Conservation (phyloP, 1,284 basidiomycete species). For the Ceratobasidium sp. region DNA sequence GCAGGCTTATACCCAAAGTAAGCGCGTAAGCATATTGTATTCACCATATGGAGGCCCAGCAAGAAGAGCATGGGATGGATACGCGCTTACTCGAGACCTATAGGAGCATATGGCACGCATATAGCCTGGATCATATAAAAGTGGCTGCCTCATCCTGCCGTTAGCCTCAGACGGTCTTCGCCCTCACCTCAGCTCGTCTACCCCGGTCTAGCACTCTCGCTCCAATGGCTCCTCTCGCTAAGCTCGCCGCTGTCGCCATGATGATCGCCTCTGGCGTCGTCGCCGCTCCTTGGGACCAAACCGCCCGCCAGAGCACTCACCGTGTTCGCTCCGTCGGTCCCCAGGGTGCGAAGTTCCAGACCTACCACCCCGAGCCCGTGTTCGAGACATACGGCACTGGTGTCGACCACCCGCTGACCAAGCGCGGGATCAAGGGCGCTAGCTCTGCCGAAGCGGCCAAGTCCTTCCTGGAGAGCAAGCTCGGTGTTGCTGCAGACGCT, state of each 20-base stretch:
- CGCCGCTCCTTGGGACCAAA: slow-evolving; percentile 1
- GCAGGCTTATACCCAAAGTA: background rate
- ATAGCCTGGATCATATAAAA: background rate
- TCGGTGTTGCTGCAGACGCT: slow-evolving; percentile 55
- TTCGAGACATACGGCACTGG: slow-evolving; percentile 32
- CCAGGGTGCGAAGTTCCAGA: slow-evolving; percentile 31
- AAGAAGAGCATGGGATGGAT: background rate
- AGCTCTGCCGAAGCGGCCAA: slow-evolving; percentile 56
- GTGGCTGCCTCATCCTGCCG: no score
- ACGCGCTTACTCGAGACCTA: background rate
- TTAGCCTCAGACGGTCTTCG: slow-evolving; percentile 2
- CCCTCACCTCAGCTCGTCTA: slow-evolving; percentile 22
- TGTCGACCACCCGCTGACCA: slow-evolving; percentile 47
- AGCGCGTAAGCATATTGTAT: background rate
- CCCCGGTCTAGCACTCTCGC: background rate
- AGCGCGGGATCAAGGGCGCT: slow-evolving; percentile 53
- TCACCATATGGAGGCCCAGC: background rate
- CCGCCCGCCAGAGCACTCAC: slow-evolving; percentile 41
- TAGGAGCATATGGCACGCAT: background rate
- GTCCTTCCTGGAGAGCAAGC: slow-evolving; percentile 57
- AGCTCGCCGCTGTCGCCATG: slow-evolving; percentile 44
- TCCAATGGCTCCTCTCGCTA: slow-evolving; percentile 45
- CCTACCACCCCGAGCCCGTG: slow-evolving; percentile 32
- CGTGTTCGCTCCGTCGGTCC: slow-evolving; percentile 12
- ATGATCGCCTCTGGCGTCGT: slow-evolving; percentile 43